Evolutionary conservation across 129 eudicot genomes (phyloP).

Genomic region (Flaveria brownii): DNA sequence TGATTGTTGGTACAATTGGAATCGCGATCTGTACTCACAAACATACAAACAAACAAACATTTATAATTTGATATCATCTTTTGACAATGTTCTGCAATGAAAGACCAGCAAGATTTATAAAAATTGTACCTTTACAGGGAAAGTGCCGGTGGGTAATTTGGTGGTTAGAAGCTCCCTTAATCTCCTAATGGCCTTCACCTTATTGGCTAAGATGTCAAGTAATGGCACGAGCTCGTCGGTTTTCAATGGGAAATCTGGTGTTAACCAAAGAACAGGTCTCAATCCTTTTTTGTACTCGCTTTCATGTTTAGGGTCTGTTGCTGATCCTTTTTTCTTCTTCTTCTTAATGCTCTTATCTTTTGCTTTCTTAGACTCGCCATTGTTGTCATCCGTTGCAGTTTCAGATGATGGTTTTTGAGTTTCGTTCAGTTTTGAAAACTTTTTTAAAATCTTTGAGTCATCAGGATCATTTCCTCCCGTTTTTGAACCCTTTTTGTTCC

Average conservation of each 20-base stretch:
- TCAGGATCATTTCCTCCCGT: slow-evolving; percentile 51
- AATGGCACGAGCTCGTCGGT: slow-evolving; percentile 87
- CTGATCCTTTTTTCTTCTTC: slow-evolving; percentile 74
- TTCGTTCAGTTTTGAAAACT: slow-evolving; percentile 61
- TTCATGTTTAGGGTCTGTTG: slow-evolving; percentile 58
- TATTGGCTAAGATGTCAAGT: slow-evolving; percentile 87
- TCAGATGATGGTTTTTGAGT: slow-evolving; percentile 60
- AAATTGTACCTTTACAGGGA: slow-evolving; percentile 29
- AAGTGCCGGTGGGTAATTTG: slow-evolving; percentile 24
- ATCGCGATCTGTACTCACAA: slow-evolving; percentile 57
- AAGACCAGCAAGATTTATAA: not conserved
- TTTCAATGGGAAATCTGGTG: slow-evolving; percentile 83
- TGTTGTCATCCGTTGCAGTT: slow-evolving; percentile 48
- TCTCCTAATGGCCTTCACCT: slow-evolving; percentile 46
- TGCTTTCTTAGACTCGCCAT: slow-evolving; percentile 53
- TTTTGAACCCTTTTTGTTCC: slow-evolving; percentile 79
- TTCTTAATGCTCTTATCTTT: slow-evolving; percentile 66
- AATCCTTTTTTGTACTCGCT: slow-evolving; percentile 93
- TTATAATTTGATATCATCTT: not conserved
- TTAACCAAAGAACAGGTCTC: slow-evolving; percentile 85
- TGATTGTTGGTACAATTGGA: slow-evolving; percentile 91
- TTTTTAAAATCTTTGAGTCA: slow-evolving; percentile 60
- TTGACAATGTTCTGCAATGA: not conserved
- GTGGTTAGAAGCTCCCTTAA: slow-evolving; percentile 33
- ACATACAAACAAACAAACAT: not conserved